Evolutionary conservation across 23 red algal genomes (phyloP), one percentile per base, ranked within the genome.

Genomic region (Gracilaria gracilis): DNA sequence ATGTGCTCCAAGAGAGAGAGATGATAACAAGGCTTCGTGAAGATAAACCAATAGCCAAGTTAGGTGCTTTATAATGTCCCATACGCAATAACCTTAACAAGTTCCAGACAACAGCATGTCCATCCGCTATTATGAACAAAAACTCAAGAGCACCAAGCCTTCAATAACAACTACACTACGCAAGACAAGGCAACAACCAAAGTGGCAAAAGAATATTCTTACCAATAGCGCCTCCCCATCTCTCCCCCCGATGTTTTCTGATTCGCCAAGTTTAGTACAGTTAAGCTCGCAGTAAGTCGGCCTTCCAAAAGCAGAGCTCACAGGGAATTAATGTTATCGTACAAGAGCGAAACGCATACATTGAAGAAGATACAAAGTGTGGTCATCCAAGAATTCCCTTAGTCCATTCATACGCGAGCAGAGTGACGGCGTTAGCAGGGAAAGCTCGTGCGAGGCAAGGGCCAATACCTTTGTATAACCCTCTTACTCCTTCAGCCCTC

Each of bases 381-480:
- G 6, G 7, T 82, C 31, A 82, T 9, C 62, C 61, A 71, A 86
- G 65, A 23, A 72, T 12, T 28, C 39, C 31, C 38, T 78, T 62
- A 16, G 93, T 88, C 13, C 17, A 92, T 75, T 96, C 84, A 76
- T 92, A 92, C 8, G 78, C 80, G 5, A 96, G 82, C 24, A 96
- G 86, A 32, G 88, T 92, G 24, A 93, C 94, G 29, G 94, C 94
- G 49, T 96, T 96, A 29, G 94, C 94, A 13, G 94, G 94, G 38
- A 96, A 83, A 57, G 85, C 86, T 19, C 94, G 84, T 14, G 83
- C 82, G 23, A 96, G 71, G 50, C 88, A 92, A 54, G 94, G 94
- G 20, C 85, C 79, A 44, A 96, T 51, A 40, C 94, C 95, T 33
- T 89, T 87, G 79, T 93, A 97, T 51, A 97, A 34, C 32, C 72